Conservation (phyloP, 2,329 filamentous ascomycete genomes). For the Purpureocillium lavendulum region DNA sequence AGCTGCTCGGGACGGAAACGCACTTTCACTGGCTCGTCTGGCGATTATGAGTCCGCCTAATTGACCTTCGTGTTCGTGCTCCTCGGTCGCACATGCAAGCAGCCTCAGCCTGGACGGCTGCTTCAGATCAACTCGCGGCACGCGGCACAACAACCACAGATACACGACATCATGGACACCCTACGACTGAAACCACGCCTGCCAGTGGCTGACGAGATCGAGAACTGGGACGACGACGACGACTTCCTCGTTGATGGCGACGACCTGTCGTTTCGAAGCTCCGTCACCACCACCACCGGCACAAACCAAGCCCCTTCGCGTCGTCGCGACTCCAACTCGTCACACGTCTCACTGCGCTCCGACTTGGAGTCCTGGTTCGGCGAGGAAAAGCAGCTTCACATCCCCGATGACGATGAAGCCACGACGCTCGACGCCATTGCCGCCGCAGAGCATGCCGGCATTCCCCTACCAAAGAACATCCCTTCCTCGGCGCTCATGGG, state of each 20-base stretch:
- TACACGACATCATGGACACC: constrained; percentile 38
- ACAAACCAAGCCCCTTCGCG: constrained; percentile 24
- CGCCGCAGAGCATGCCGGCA: constrained; percentile 79
- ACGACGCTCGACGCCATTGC: constrained; percentile 80
- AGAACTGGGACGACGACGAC: constrained; percentile 75
- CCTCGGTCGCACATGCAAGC: background rate
- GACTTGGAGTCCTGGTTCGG: constrained; percentile 68
- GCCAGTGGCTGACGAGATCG: constrained; percentile 53
- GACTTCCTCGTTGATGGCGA: constrained; percentile 64
- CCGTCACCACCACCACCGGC: constrained; percentile 24
- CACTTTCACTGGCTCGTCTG: constrained; percentile 1
- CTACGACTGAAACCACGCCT: constrained; percentile 44
- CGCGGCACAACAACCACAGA: constrained; percentile 7
- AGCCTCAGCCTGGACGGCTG: background rate
- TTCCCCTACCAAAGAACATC: constrained; percentile 80
- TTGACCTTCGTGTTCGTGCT: constrained; percentile 7
- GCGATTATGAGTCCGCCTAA: constrained; percentile 13
- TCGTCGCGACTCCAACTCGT: constrained; percentile 71
- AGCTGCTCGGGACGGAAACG: background rate
- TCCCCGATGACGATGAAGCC: constrained; percentile 77
- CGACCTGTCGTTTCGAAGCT: constrained; percentile 51
- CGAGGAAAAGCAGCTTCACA: constrained; percentile 79
- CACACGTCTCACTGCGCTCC: constrained; percentile 71
- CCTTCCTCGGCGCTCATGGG: constrained; percentile 84
- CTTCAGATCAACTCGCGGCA: background rate